A percentile compares a stretch with the other conserved stretches of the same genome.
Conservation (phyloP, 192 early-diverging fungal genomes). For the Borealophlyctis nickersoniae region DNA sequence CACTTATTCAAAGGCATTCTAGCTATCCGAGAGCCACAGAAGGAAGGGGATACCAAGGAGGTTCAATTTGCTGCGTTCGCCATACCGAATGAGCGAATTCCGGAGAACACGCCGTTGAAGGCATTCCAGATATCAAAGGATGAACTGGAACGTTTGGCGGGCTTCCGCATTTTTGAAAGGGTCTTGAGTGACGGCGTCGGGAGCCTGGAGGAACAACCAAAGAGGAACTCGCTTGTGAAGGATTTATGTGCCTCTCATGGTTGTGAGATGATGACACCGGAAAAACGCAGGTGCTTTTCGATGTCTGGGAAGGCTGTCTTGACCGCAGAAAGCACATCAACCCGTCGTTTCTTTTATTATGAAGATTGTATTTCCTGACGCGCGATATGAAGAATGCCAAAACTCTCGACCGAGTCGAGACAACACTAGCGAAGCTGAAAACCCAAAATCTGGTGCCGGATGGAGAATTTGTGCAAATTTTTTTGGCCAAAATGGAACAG, state of each 20-base stretch:
- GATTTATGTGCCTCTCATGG: not conserved
- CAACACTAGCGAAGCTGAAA: not conserved
- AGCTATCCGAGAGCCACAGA: not conserved
- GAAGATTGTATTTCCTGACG: constrained; percentile 6
- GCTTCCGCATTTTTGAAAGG: constrained; percentile 9
- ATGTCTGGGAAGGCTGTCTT: not conserved
- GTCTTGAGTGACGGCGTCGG: not conserved
- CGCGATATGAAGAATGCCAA: not conserved
- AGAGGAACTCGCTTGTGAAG: not conserved
- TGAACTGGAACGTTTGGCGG: not conserved
- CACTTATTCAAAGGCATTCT: not conserved
- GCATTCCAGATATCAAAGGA: not conserved
- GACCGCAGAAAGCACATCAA: not conserved
- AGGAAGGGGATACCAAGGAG: not conserved
- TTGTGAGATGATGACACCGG: not conserved
- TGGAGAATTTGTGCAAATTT: constrained; percentile 8
- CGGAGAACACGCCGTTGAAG: constrained; percentile 4
- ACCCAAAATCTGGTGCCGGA: not conserved
- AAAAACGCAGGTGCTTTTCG: not conserved
- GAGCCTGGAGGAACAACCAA: not conserved
- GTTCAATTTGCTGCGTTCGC: not conserved
- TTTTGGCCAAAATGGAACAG: not conserved
- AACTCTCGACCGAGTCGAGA: not conserved
- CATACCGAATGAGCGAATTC: constrained; percentile 7
- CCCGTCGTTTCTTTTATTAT: not conserved